These are phyloP conservation scores for Yamadazyma takamatsuzukensis DNA, from an alignment of 805 yeast species.

Conservation along the genomic window DNA sequence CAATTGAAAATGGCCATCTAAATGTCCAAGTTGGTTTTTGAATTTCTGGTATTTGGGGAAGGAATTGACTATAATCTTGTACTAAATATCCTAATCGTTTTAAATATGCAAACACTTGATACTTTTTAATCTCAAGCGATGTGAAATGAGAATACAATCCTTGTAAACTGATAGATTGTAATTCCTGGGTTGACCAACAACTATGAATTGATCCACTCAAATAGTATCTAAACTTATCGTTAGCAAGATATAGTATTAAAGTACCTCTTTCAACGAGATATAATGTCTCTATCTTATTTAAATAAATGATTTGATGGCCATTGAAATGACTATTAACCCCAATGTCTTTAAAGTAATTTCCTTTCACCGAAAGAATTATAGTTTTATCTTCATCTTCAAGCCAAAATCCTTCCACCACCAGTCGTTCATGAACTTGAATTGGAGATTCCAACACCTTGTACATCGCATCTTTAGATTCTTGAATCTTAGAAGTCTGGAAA, in stretches of 20 bases:
- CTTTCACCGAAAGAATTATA: slow-evolving; percentile 51
- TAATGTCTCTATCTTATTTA: slow-evolving; percentile 65
- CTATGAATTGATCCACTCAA: slow-evolving; percentile 12
- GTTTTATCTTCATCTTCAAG: slow-evolving; percentile 21
- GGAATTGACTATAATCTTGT: slow-evolving; percentile 15
- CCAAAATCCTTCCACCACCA: slow-evolving; percentile 50
- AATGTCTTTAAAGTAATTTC: slow-evolving; percentile 68
- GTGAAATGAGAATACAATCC: slow-evolving; percentile 49
- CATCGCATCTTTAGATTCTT: slow-evolving; percentile 65
- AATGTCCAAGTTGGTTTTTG: neutral
- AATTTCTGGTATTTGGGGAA: too few species aligned
- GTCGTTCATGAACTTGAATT: slow-evolving; percentile 45
- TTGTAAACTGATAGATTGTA: slow-evolving; percentile 52
- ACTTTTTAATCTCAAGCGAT: slow-evolving; percentile 24
- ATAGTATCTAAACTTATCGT: slow-evolving; percentile 17
- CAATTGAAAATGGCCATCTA: slow-evolving; percentile 1
- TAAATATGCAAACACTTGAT: slow-evolving; percentile 67
- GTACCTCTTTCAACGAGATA: slow-evolving; percentile 81
- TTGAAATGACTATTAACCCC: slow-evolving; percentile 48
- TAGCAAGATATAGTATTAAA: slow-evolving; percentile 24
- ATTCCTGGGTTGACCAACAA: slow-evolving; percentile 20
- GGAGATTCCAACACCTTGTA: slow-evolving; percentile 51
- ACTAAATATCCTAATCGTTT: slow-evolving; percentile 79
- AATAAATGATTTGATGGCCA: slow-evolving; percentile 36
- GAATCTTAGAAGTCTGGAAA: slow-evolving; percentile 46